Evolutionary conservation across 345 rosid species (phyloP).

Genomic region (Noccaea caerulescens): DNA sequence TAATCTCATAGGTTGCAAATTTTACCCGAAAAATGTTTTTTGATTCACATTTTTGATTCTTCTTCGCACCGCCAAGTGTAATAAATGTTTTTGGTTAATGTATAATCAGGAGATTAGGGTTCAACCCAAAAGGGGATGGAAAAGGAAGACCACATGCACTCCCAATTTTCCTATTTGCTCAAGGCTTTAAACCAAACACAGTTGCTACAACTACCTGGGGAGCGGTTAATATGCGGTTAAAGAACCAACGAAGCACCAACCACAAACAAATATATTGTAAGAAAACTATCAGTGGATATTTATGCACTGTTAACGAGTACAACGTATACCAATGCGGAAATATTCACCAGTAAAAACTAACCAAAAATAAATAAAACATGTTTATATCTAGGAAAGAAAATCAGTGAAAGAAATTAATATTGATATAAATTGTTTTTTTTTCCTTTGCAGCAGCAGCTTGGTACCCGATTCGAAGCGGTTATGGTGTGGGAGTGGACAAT

Average conservation of each 20-base stretch:
- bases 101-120: conserved; percentile 40
- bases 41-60: too few relatives aligned
- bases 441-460: conserved; percentile 35
- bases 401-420: too few relatives aligned
- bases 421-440: not conserved
- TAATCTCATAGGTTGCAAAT: not conserved
- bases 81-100: not conserved
- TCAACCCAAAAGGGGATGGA: conserved; percentile 42
- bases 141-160: conserved; percentile 33
- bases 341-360: too few relatives aligned
- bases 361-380: too few relatives aligned
- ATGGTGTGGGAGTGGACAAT: conserved; percentile 33
- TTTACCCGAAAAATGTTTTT: too few relatives aligned
- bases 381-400: too few relatives aligned
- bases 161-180: conserved; percentile 27
- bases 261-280: conserved; percentile 34
- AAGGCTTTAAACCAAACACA: conserved; percentile 31
- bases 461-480: conserved; percentile 31
- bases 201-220: conserved; percentile 37
- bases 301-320: too few relatives aligned
- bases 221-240: conserved; percentile 39
- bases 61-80: not conserved
- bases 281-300: not conserved
- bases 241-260: conserved; percentile 37
- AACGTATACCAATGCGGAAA: too few relatives aligned